A percentile compares a stretch with the other conserved stretches of the same genome.
These are phyloP conservation scores for Aureobasidium melanogenum DNA, from an alignment of 2,329 filamentous ascomycete species.

Conservation along the genomic window DNA sequence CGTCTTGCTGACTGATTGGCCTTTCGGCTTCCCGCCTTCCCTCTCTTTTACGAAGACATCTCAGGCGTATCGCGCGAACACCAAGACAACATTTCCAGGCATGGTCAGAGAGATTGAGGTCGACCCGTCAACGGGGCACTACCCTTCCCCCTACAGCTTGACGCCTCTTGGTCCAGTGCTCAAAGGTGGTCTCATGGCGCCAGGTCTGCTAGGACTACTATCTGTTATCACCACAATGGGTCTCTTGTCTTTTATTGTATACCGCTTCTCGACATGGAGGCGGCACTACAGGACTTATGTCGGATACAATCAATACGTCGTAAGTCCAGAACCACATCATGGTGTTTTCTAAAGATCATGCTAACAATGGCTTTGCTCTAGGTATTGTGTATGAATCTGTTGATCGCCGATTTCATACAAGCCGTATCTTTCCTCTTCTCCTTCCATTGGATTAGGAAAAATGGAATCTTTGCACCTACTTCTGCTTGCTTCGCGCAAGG, in stretches of 20 bases:
- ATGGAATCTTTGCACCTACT: slow-evolving; percentile 47
- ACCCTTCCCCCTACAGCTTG: slow-evolving; percentile 21
- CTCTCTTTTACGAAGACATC: background rate
- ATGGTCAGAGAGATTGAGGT: background rate
- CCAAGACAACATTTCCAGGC: background rate
- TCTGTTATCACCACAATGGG: slow-evolving; percentile 21
- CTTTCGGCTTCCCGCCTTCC: background rate
- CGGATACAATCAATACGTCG: slow-evolving; percentile 54
- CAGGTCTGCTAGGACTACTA: slow-evolving; percentile 21
- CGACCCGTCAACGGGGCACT: slow-evolving; percentile 13
- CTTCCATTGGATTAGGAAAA: slow-evolving; percentile 45
- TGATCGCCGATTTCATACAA: slow-evolving; percentile 61
- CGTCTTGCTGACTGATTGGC: background rate
- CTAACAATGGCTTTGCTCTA: background rate
- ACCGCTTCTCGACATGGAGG: slow-evolving; percentile 22
- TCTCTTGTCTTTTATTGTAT: slow-evolving; percentile 23
- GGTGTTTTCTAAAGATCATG: background rate
- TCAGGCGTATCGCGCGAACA: background rate
- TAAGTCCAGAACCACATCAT: slow-evolving; percentile 24
- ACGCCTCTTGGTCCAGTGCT: slow-evolving; percentile 16
- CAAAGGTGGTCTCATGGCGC: slow-evolving; percentile 20
- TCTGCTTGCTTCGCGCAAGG: slow-evolving; percentile 55
- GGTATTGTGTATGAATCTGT: slow-evolving; percentile 28
- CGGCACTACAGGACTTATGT: slow-evolving; percentile 22
- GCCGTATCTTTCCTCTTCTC: slow-evolving; percentile 56